Conservation (phyloP, 148 eudicot species). For the Salicornia ramosissima region DNA sequence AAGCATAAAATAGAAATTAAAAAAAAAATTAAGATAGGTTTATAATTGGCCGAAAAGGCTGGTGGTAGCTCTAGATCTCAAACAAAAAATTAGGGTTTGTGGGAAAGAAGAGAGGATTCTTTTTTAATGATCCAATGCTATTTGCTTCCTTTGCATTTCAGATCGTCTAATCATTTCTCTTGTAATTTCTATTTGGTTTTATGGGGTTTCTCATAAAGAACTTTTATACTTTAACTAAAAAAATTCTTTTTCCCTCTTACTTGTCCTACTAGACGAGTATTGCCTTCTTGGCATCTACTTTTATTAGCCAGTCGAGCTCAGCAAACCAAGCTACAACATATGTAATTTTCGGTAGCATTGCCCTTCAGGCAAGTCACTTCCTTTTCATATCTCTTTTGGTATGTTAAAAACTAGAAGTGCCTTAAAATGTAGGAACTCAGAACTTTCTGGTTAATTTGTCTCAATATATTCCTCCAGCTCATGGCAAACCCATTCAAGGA, state of each 20-base stretch:
- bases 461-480: not conserved
- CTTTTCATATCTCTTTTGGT: not conserved
- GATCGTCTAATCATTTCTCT: not conserved
- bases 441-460: not conserved
- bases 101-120: no score
- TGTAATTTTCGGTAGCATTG: conserved; percentile 38
- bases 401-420: not conserved
- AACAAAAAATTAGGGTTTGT: no score
- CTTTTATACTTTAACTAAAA: not conserved
- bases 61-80: no score
- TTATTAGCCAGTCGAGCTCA: conserved; percentile 51
- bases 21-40: no score
- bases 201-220: not conserved
- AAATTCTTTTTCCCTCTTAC: not conserved
- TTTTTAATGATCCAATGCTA: not conserved
- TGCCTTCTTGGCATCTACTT: conserved; percentile 57
- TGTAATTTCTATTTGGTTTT: not conserved
- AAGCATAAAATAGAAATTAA: no score
- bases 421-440: not conserved
- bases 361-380: conserved; percentile 51
- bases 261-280: conserved; percentile 42
- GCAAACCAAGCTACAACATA: conserved; percentile 45
- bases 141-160: not conserved
- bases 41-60: no score
- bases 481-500: not conserved